These are phyloP conservation scores for Candida ovalis DNA, from an alignment of 805 yeast species.

Conservation along the genomic window DNA sequence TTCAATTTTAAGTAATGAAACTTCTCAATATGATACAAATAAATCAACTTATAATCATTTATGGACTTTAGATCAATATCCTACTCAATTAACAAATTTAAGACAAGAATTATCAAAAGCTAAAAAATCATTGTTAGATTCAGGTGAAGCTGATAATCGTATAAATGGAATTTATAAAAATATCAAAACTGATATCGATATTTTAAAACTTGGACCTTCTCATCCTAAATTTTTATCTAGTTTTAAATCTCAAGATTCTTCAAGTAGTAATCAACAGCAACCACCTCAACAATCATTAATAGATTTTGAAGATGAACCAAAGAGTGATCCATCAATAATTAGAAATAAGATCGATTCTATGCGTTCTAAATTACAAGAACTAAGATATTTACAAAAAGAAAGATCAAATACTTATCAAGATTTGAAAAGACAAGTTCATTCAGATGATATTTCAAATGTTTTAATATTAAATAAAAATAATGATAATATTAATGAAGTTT, in stretches of 20 bases:
- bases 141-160: conserved; percentile 55
- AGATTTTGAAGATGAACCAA: conserved; percentile 59
- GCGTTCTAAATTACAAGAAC: conserved; percentile 55
- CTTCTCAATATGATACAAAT: conserved; percentile 30
- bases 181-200: conserved; percentile 37
- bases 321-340: conserved; percentile 23
- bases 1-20: conserved; percentile 30
- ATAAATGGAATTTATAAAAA: conserved; percentile 46
- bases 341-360: conserved; percentile 42
- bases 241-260: conserved; percentile 18
- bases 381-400: conserved; percentile 61
- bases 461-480: conserved; percentile 54
- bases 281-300: conserved; percentile 40
- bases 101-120: conserved; percentile 36
- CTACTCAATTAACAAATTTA: conserved; percentile 12
- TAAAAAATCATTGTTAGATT: conserved; percentile 58
- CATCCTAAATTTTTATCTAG: conserved; percentile 36
- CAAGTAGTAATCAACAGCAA: conserved; percentile 23
- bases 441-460: conserved; percentile 80
- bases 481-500: conserved; percentile 45
- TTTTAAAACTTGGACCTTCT: conserved; percentile 42
- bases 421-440: conserved; percentile 65
- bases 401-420: conserved; percentile 57
- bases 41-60: conserved; percentile 32
- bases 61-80: conserved; percentile 32